phyloP scores from a whole-genome alignment of 345 rosid species.

The Arabis alpina region DNA sequence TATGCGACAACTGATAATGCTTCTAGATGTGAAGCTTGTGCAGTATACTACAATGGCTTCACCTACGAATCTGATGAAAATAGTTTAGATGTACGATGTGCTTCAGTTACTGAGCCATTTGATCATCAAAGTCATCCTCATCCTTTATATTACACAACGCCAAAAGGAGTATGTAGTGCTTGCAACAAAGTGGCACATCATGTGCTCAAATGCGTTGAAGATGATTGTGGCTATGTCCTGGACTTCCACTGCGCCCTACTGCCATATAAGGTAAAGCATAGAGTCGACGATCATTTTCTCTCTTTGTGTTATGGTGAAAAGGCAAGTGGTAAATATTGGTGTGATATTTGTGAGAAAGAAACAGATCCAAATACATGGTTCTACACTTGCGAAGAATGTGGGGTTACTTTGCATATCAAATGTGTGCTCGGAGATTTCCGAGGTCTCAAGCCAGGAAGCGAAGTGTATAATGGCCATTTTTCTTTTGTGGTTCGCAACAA shows the following conservation, averaged over 20 bases:
- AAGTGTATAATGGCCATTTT: too few species aligned
- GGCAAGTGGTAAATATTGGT: background rate
- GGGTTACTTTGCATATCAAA: background rate
- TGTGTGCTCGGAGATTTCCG: background rate
- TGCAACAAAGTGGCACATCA: background rate
- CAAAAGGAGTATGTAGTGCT: background rate
- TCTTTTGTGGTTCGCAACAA: too few species aligned
- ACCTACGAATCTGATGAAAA: too few species aligned
- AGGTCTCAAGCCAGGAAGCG: background rate
- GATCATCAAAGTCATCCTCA: background rate
- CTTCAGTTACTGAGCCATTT: background rate
- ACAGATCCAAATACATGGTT: background rate
- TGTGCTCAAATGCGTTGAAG: constrained; percentile 9
- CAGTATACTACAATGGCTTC: background rate
- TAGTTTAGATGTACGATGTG: background rate
- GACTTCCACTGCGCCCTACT: background rate
- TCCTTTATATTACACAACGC: constrained; percentile 3
- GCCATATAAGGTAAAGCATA: background rate
- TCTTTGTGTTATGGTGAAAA: background rate
- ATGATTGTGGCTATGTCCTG: background rate
- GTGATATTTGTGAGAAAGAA: background rate
- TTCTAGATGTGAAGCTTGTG: background rate
- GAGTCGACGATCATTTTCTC: constrained; percentile 8
- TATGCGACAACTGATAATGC: background rate
- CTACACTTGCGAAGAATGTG: background rate